Evolutionary conservation across 1,284 basidiomycete species (phyloP).

Genomic region (Papiliotrema nemorosa): DNA sequence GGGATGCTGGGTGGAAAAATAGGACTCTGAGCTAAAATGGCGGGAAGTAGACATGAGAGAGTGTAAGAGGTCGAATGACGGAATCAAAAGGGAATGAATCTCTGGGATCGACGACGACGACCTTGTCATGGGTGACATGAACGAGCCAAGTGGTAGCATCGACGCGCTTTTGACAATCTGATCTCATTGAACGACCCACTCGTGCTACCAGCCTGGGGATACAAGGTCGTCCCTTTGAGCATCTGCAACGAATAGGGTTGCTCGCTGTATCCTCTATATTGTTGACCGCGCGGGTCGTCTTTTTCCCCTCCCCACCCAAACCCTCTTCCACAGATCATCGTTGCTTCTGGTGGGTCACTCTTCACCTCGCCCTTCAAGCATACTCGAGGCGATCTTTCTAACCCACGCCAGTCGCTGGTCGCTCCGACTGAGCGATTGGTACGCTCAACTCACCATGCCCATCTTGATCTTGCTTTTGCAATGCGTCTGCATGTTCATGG

Average conservation of each 20-base stretch:
- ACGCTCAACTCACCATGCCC: constrained; percentile 33
- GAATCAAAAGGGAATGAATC: background rate
- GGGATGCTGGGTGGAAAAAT: constrained; percentile 77
- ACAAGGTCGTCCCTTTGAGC: too few species aligned
- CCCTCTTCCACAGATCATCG: background rate
- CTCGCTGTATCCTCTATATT: too few species aligned
- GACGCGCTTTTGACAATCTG: too few species aligned
- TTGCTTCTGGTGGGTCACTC: background rate
- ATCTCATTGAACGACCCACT: too few species aligned
- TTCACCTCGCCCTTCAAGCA: background rate
- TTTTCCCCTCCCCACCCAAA: background rate
- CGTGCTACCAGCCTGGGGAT: too few species aligned
- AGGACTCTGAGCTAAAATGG: constrained; percentile 73
- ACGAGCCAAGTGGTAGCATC: too few species aligned
- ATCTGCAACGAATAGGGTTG: too few species aligned
- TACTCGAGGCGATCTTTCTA: background rate
- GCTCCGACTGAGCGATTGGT: background rate
- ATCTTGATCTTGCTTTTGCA: constrained; percentile 56
- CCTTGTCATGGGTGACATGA: too few species aligned
- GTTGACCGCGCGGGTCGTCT: too few species aligned
- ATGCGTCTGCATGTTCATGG: constrained; percentile 65
- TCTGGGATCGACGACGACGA: too few species aligned
- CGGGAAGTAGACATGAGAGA: constrained; percentile 2
- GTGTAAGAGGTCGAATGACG: background rate
- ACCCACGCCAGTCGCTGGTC: background rate